These are phyloP conservation scores for Anaeramoeba flamelloides DNA, from an alignment of 78 protist species.

Conservation along the genomic window DNA sequence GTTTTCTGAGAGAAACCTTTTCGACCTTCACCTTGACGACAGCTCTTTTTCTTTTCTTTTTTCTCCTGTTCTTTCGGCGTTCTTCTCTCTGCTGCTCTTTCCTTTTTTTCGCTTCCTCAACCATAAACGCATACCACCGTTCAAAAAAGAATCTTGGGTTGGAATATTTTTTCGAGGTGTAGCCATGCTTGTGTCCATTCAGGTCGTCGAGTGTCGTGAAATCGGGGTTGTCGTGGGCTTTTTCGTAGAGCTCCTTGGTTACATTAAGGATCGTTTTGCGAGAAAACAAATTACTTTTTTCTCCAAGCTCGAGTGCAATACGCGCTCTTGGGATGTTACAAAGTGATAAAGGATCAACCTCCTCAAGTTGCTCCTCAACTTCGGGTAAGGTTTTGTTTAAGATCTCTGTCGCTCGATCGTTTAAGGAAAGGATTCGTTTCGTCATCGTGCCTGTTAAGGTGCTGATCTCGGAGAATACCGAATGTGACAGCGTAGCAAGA, in stretches of 20 bases:
- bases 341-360: neutral
- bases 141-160: neutral
- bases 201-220: neutral
- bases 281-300: neutral
- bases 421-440: neutral
- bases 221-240: neutral
- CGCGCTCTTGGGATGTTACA: neutral
- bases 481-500: neutral
- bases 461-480: neutral
- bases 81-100: neutral
- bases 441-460: neutral
- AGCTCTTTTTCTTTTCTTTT: neutral
- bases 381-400: neutral
- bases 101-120: neutral
- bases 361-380: neutral
- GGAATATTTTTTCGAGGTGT: neutral
- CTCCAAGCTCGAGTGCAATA: neutral
- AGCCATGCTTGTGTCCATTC: neutral
- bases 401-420: neutral
- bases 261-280: neutral
- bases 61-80: neutral
- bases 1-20: neutral
- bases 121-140: neutral
- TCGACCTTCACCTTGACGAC: neutral
- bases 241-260: neutral